Base-by-base conservation (phyloP, 768 basidiomycete genomes). In the Heimioporus sp. region DNA sequence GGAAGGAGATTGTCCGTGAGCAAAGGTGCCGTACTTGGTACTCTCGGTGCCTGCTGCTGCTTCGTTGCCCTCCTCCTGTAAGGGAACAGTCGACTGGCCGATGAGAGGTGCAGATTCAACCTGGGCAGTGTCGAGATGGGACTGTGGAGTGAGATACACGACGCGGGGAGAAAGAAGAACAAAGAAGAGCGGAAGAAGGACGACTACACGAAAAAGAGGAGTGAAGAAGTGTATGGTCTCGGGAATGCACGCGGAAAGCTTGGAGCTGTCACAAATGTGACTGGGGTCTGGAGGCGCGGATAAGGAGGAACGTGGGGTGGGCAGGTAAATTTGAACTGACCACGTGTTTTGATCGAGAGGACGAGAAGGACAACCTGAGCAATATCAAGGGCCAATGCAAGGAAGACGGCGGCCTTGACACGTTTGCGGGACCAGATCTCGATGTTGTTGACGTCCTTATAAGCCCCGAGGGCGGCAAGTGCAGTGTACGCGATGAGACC, bases 11-110 rank as follows among this genome's bases (percentile, higher is more conserved):
- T 59, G 65, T 43, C 32, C 56, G 6, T 43, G 59, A 11, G 72
- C 73, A 76, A 90, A 90, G 12, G 90, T 91, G 15, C 90, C 90
- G 64, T 92, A 92, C 66, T 88, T 90, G 67, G 73, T 76, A 17
- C 47, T 78, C 75, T 44, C 69, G 61, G 43, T 45, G 0, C 62
- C 59, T 1, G 56, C 36, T 67, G 65, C 52, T 72, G 51, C 72
- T 30, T 75, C 70, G 34, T 65, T 66, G 21, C 68, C 66, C 20
- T 76, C 82, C 3, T 81, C 69, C 20, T 83, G 78, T 16, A 86
- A 71, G 34, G 85, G 77, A 58, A 82, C 77, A 20, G 76, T 79
- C 0, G 82, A 79, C 35, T 65, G 67, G 10, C 57, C 65, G 11
- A 70, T 56, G 10, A 70, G 58, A 10, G 68, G 53, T 42, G 66